phyloP scores from a whole-genome alignment of 1,139 yeast genomes.

The Casaregolazyma lundiana region DNA sequence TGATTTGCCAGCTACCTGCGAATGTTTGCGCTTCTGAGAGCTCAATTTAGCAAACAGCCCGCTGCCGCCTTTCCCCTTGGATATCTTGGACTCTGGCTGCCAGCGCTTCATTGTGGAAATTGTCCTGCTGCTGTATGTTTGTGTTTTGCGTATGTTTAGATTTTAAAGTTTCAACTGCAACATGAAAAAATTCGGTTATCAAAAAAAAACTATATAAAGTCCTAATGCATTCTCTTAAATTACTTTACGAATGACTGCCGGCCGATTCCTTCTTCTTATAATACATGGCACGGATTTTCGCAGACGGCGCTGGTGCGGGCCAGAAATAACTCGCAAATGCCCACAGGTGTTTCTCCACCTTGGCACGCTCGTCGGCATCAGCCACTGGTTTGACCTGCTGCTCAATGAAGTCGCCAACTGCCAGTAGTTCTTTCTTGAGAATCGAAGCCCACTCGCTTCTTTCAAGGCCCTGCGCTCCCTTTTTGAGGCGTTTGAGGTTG shows the following conservation, averaged over 20 bases:
- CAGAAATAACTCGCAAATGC: constrained; percentile 84
- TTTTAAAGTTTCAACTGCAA: not conserved
- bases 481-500: constrained; percentile 68
- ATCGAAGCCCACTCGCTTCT: constrained; percentile 80
- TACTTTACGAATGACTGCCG: constrained; percentile 1
- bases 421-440: constrained; percentile 65
- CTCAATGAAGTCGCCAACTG: constrained; percentile 74
- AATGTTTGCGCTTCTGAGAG: not conserved
- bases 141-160: too few species aligned
- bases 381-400: constrained; percentile 25
- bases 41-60: constrained; percentile 2
- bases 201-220: too few species aligned
- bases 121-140: too few species aligned
- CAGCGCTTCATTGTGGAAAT: not conserved
- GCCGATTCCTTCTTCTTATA: constrained; percentile 40
- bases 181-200: too few species aligned
- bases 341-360: constrained; percentile 73
- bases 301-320: constrained; percentile 81
- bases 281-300: constrained; percentile 81
- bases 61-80: not conserved
- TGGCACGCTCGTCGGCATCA: constrained; percentile 34
- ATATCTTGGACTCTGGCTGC: not conserved
- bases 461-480: constrained; percentile 77
- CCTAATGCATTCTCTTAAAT: too few species aligned
- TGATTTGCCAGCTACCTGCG: not conserved